These are phyloP conservation scores for Arachnopeziza araneosa DNA, from an alignment of 2,329 filamentous ascomycete species.

Conservation along the genomic window DNA sequence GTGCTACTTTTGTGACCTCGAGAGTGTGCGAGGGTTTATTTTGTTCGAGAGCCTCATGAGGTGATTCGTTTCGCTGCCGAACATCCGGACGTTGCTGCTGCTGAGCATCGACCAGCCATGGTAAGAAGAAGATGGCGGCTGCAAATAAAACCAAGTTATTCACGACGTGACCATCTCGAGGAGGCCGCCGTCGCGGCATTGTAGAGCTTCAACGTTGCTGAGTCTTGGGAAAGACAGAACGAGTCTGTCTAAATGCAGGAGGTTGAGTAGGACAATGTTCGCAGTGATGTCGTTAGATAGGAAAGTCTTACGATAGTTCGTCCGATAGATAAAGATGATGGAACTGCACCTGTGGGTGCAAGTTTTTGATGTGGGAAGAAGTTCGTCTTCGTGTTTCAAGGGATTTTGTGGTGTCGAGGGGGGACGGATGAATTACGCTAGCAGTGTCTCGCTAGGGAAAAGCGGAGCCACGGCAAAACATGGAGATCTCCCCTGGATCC, in stretches of 20 bases:
- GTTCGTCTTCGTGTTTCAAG: not conserved
- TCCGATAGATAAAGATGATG: not conserved
- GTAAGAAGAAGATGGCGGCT: conserved; percentile 53
- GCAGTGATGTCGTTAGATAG: not conserved
- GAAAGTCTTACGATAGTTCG: not conserved
- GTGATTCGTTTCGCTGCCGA: conserved; percentile 26
- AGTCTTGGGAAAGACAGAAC: conserved; percentile 17
- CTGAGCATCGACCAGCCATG: conserved; percentile 57
- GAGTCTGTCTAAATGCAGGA: conserved; percentile 4
- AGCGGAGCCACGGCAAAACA: not conserved
- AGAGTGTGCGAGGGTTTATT: not conserved
- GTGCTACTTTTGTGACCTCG: conserved; percentile 14
- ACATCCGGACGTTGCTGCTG: conserved; percentile 47
- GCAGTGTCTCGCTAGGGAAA: not conserved
- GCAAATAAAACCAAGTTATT: conserved; percentile 45
- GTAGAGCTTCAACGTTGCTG: conserved; percentile 36
- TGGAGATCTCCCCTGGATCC: not conserved
- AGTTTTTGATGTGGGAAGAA: not conserved
- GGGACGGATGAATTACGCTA: not conserved
- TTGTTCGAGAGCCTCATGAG: conserved; percentile 24
- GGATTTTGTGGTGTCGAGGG: not conserved
- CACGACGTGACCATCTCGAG: conserved; percentile 49
- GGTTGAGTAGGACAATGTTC: not conserved
- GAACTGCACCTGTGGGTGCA: not conserved
- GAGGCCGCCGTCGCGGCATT: conserved; percentile 59